Conservation (phyloP, 305 asterid genomes). For the Solanum hybrid region DNA sequence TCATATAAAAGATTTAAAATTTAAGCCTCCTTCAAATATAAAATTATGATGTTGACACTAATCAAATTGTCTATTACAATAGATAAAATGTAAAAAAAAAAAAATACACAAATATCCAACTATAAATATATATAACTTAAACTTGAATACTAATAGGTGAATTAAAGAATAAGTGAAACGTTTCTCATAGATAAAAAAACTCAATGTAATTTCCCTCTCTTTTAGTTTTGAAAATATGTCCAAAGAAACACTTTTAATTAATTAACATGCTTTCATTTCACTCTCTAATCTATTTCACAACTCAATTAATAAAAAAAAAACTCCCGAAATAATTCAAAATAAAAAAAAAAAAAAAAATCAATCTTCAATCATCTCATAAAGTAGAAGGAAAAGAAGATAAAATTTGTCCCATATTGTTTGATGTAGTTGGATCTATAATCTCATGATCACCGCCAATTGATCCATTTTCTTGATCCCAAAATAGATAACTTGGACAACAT, state of each 20-base stretch:
- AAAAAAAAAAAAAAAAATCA: not conserved
- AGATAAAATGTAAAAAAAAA: not conserved
- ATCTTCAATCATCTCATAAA: not conserved
- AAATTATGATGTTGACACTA: not conserved
- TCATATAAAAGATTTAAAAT: too few species aligned
- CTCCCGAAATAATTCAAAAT: not conserved
- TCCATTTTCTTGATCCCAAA: conserved; percentile 8
- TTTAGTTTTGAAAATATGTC: not conserved
- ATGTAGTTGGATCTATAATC: not conserved
- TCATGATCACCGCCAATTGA: not conserved
- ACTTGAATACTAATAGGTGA: not conserved
- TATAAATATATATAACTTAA: not conserved
- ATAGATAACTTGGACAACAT: conserved; percentile 3
- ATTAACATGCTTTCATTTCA: conserved; percentile 2
- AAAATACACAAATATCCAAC: not conserved
- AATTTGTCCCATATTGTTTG: conserved; percentile 4
- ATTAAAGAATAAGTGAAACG: not conserved
- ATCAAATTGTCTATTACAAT: not conserved
- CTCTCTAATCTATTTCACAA: conserved; percentile 9
- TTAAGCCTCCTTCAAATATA: not conserved
- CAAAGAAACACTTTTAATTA: not conserved
- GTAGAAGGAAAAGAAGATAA: conserved; percentile 4
- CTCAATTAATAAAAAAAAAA: not conserved
- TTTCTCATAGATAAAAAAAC: not conserved
- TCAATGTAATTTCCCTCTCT: not conserved